A percentile compares a stretch with the other conserved stretches of the same genome.
Evolutionary conservation across 306 rosid species (phyloP).

Genomic region (Calophaca sinica): DNA sequence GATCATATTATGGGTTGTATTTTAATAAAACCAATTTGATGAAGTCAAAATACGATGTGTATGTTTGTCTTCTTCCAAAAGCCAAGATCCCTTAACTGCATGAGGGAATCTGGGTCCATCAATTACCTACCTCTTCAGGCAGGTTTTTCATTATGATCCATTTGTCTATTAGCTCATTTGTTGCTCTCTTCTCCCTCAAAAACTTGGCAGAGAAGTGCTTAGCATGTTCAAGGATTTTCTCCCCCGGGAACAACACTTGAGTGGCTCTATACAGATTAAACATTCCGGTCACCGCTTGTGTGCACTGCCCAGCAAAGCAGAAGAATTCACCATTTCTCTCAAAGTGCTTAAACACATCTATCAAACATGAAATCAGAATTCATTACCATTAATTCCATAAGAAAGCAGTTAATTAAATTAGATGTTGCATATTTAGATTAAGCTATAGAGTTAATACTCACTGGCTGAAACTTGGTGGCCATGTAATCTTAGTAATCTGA

Average conservation of each 20-base stretch:
- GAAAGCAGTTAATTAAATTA: background rate
- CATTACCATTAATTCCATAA: background rate
- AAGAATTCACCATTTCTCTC: constrained; percentile 79
- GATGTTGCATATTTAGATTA: no score
- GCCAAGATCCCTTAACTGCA: no score
- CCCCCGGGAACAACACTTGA: constrained; percentile 74
- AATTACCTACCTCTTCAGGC: constrained; percentile 71
- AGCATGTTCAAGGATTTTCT: constrained; percentile 73
- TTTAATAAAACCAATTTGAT: no score
- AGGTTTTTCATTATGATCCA: constrained; percentile 88
- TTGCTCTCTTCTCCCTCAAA: constrained; percentile 63
- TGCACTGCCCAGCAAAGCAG: constrained; percentile 76
- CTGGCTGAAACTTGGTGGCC: constrained; percentile 76
- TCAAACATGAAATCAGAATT: constrained; percentile 16
- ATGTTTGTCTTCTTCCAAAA: no score
- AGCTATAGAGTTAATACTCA: constrained; percentile 18
- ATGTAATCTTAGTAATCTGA: constrained; percentile 75
- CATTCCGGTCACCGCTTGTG: constrained; percentile 89
- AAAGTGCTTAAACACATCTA: constrained; percentile 84
- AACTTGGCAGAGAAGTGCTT: constrained; percentile 65
- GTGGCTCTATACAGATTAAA: constrained; percentile 73
- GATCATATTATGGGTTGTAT: no score
- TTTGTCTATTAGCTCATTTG: constrained; percentile 76
- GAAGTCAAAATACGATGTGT: no score
- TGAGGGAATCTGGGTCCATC: background rate